Base-by-base conservation (phyloP, 192 early-diverging fungal genomes). In the Mortierella alpina region DNA sequence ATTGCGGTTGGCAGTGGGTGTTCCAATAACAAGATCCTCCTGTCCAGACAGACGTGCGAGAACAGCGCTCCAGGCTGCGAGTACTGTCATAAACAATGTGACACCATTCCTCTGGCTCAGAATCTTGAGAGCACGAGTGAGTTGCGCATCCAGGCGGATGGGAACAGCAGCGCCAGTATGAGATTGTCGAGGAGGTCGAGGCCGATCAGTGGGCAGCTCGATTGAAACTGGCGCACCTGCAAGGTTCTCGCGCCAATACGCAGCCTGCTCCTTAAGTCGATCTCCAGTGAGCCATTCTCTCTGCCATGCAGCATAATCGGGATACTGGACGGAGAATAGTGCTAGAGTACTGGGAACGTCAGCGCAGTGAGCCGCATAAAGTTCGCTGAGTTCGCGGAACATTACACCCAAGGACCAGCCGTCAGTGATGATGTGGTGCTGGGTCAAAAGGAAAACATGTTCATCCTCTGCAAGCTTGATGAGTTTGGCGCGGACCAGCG, bases 1-100 rank as follows among this genome's bases (percentile, higher is more conserved):
- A 47, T 42, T 42, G n/a, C 62, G 62, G 44, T 63, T 63, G 23
- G 62, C 62, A 3, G n/a, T 63, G 10, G 62, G 62, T 23, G 62
- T 50, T 6, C 62, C 62, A 14, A 63, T 63, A 7, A 63, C 18
- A 31, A 63, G 15, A 63, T 63, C 62, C 5, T 63, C 62, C 22
- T 63, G 62, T 6, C 62, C 58, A 22, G 58, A 59, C 31, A 59
- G 58, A 11, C 58, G 13, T 41, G 58, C 13, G 8, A 59, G 58
- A 22, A 59, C 58, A 10, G 39, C 58, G 22, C 58, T 59, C 58
- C 58, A 59, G 12, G 58, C 58, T 2, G 58, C 13, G 31, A 59
- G 23, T 4, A 59, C 41, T 4, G 22, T 59, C 58, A 59, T 59
- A 39, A 59, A 59, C 58, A 59, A 39, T 11, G 58, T 59, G 9